phyloP scores from a whole-genome alignment of 140 eudicot species.

The Flaveria floridana region DNA sequence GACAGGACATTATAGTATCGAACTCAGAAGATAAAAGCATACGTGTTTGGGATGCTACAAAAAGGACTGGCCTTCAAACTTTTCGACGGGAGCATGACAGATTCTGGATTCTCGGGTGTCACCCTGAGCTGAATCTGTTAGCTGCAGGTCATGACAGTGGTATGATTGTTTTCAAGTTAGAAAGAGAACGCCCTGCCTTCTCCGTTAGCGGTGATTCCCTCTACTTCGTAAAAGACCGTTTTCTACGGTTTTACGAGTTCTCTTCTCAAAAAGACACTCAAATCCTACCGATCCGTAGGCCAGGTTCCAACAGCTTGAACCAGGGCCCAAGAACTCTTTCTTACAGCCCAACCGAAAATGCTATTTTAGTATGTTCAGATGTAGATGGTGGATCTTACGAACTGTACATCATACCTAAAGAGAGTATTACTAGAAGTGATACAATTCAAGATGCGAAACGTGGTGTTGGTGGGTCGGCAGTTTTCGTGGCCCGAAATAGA shows the following conservation, averaged over 20 bases:
- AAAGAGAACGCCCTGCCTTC: conserved; percentile 89
- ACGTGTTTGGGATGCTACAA: conserved; percentile 95
- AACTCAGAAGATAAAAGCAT: conserved; percentile 92
- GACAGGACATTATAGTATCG: conserved; percentile 85
- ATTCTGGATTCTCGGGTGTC: conserved; percentile 84
- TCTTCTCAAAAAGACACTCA: conserved; percentile 78
- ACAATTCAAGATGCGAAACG: conserved; percentile 77
- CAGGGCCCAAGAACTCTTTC: conserved; percentile 79
- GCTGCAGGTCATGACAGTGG: conserved; percentile 97
- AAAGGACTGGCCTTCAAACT: conserved; percentile 85
- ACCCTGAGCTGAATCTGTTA: conserved; percentile 83
- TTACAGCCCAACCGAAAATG: conserved; percentile 83
- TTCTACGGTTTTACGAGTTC: conserved; percentile 62
- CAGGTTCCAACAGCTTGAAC: conserved; percentile 69
- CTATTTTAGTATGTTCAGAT: conserved; percentile 74
- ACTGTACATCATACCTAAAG: conserved; percentile 73
- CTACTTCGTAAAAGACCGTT: conserved; percentile 76
- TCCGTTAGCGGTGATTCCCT: conserved; percentile 70
- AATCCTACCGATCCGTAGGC: conserved; percentile 69
- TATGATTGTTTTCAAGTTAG: conserved; percentile 85
- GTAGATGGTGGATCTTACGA: conserved; percentile 88
- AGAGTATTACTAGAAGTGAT: conserved; percentile 62
- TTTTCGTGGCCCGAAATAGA: conserved; percentile 81
- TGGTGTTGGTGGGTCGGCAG: conserved; percentile 80
- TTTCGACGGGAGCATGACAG: conserved; percentile 91